Conservation (phyloP, 2,329 filamentous ascomycete species). For the Xylaria multiplex region DNA sequence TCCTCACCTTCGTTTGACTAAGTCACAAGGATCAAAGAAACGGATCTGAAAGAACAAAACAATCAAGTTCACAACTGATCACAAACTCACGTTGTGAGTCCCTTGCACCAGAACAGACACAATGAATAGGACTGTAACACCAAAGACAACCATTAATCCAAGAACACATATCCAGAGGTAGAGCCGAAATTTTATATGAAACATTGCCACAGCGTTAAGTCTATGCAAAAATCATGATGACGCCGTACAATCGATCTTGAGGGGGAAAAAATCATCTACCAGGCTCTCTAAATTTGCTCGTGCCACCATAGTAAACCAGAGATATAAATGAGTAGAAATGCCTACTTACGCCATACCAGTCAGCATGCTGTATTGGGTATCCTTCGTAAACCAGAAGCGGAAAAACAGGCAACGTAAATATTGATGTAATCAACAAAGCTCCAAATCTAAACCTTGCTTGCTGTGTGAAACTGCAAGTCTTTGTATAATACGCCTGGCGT, state of each 20-base stretch:
- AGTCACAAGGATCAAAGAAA: conserved; percentile 9
- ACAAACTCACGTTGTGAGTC: conserved; percentile 8
- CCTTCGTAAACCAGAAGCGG: conserved; percentile 20
- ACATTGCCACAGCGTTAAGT: conserved; percentile 5
- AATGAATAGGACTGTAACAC: conserved; percentile 8
- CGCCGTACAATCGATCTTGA: conserved; percentile 8
- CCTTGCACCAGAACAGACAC: background rate
- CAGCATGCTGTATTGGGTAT: conserved; percentile 32
- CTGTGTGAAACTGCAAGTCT: background rate
- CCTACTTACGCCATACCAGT: conserved; percentile 16
- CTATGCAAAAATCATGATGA: conserved; percentile 6
- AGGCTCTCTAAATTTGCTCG: conserved; percentile 10
- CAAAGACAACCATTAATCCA: background rate
- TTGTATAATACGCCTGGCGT: conserved; percentile 1
- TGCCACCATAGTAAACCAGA: background rate
- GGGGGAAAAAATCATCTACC: conserved; percentile 1
- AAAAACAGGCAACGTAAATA: conserved; percentile 1
- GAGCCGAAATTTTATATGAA: conserved; percentile 6
- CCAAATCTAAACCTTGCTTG: background rate
- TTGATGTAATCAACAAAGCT: background rate
- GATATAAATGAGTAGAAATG: conserved; percentile 22
- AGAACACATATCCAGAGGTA: background rate
- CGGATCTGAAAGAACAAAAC: conserved; percentile 10
- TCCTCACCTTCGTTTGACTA: background rate
- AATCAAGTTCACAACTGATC: conserved; percentile 20